Percentiles rank a stretch among this genome's conserved stretches.
phyloP scores from a whole-genome alignment of 225 moss, liverwort and hornwort genomes.

The Pseudoscleropodium purum region DNA sequence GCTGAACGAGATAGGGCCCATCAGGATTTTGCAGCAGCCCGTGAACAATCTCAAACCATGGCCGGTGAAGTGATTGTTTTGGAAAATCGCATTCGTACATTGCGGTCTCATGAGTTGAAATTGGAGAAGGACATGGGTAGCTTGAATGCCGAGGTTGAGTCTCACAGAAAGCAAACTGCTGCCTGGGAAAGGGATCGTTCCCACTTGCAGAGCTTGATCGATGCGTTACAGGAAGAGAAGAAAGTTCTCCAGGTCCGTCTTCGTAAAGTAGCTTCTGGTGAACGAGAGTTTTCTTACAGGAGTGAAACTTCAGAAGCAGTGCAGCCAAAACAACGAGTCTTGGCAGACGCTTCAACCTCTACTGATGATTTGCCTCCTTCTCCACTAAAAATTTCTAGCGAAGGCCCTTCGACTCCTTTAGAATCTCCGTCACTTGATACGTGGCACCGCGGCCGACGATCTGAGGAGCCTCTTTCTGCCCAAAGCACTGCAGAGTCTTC shows the following conservation, averaged over 20 bases:
- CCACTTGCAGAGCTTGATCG: slow-evolving; percentile 73
- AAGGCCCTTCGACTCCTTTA: slow-evolving; percentile 47
- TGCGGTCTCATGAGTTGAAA: slow-evolving; percentile 78
- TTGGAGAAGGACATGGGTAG: slow-evolving; percentile 60
- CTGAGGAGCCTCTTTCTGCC: slow-evolving; percentile 21
- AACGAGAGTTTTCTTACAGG: slow-evolving; percentile 31
- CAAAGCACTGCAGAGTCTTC: slow-evolving; percentile 17
- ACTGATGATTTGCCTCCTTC: slow-evolving; percentile 66
- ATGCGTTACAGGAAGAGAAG: slow-evolving; percentile 98
- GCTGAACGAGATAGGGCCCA: slow-evolving; percentile 75
- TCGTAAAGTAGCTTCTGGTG: slow-evolving; percentile 55
- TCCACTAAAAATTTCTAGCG: slow-evolving; percentile 26
- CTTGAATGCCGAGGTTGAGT: slow-evolving; percentile 49
- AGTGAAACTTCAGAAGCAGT: slow-evolving; percentile 20
- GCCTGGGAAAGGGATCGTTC: slow-evolving; percentile 70
- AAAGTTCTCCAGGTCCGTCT: slow-evolving; percentile 73
- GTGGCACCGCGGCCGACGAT: slow-evolving; percentile 16
- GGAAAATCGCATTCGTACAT: slow-evolving; percentile 72
- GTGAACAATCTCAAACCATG: slow-evolving; percentile 76
- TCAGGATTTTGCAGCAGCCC: slow-evolving; percentile 64
- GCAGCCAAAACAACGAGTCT: slow-evolving; percentile 20
- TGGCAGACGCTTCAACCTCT: slow-evolving; percentile 70
- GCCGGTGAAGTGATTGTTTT: slow-evolving; percentile 86
- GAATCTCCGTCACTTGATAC: slow-evolving; percentile 36
- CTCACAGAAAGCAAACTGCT: slow-evolving; percentile 48